phyloP scores from a whole-genome alignment of 768 basidiomycete genomes.

The Termitomyces sp. region DNA sequence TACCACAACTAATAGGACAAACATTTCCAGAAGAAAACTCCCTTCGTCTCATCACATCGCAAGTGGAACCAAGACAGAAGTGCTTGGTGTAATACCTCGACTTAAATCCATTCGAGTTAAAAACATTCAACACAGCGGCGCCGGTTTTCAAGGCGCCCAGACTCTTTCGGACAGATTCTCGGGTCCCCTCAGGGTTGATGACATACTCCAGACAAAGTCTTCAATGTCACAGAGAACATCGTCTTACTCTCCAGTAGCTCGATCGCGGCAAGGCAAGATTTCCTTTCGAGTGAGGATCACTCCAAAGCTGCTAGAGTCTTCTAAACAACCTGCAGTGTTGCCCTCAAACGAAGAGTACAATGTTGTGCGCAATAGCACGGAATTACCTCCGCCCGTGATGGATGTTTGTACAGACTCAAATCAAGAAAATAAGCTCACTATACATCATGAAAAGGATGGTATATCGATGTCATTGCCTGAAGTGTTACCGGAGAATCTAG shows the following conservation, averaged over 20 bases:
- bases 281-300: neutral
- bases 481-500: neutral
- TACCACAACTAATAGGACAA: neutral
- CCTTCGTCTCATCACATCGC: neutral
- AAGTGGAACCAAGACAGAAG: neutral
- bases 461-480: neutral
- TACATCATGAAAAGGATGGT: neutral
- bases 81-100: neutral
- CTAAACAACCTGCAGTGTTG: neutral
- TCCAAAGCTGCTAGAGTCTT: neutral
- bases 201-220: neutral
- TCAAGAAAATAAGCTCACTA: neutral
- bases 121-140: neutral
- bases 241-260: neutral
- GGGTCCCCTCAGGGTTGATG: neutral
- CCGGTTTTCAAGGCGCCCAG: neutral
- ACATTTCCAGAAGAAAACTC: neutral
- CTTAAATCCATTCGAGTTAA: neutral
- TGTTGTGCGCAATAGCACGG: neutral
- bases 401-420: too few species aligned
- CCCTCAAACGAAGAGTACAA: neutral
- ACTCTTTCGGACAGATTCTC: neutral
- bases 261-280: neutral
- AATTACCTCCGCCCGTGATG: neutral
- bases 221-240: neutral